Base-by-base conservation (phyloP, 768 basidiomycete species). In the Agaricus sinodeliciosus region DNA sequence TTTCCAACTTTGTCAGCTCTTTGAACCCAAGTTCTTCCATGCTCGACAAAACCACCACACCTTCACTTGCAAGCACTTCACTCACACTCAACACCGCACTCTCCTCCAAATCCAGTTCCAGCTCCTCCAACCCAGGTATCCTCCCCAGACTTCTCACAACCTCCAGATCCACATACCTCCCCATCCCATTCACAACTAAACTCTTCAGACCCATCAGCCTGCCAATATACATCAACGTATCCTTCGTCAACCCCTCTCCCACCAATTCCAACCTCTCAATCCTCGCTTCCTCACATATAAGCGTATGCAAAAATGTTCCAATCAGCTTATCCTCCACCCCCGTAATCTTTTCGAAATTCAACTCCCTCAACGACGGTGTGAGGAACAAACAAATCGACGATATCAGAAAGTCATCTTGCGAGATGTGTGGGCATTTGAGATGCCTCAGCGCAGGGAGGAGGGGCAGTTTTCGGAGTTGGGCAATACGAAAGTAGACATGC, bases 401-500 rank as follows among this genome's bases (percentile, higher is more conserved):
- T 18, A 67, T 64, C 36, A 67, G 60, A 47, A 67, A 66, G 54
- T 67, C 65, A 51, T 44, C 57, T 49, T 67, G 66, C 41, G 57
- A 65, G 13, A 60, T 63, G 19, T 60, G 57, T 5, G 65, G 66
- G 43, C 65, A 69, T 18, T 59, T 58, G 19, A 69, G 61, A 25
- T 65, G 62, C n/a, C n/a, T n/a, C n/a, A n/a, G 4, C 61, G 65
- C 6, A 67, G 55, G 16, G 50, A 59, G 2, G 66, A 69, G 41
- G 0, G 68, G 65, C n/a, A 55, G 40, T 18, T 55, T 50, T 15
- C 63, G 64, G 1, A 67, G 55, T 41, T 67, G 66, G 2, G 67
- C 66, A 6, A 69, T 60, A 13, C 66, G 59, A 50, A 67, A 67
- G 57, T 69, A 69, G 26, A 67, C 67, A 41, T 69, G 66, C 65